phyloP scores from a whole-genome alignment of 2,329 filamentous ascomycete genomes.

The Hypoxylon sp. region DNA sequence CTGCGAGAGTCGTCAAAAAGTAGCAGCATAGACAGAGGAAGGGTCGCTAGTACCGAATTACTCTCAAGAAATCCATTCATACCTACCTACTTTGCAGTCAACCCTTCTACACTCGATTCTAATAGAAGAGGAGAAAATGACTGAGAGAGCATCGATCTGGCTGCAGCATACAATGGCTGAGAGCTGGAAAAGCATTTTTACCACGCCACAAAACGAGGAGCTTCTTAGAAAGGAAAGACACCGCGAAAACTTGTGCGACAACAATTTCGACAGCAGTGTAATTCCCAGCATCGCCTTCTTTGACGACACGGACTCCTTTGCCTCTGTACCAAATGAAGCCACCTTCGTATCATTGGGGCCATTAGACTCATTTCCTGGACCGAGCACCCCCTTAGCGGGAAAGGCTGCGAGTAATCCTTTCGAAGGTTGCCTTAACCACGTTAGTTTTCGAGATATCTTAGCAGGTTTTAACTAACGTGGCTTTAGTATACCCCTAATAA shows the following conservation, averaged over 20 bases:
- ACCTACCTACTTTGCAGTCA: too few relatives aligned
- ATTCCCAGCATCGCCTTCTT: neutral
- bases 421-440: neutral
- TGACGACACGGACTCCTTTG: neutral
- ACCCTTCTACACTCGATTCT: too few relatives aligned
- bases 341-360: too few relatives aligned
- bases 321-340: too few relatives aligned
- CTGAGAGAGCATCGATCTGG: neutral
- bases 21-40: too few relatives aligned
- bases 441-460: too few relatives aligned
- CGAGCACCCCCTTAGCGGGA: neutral
- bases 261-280: neutral
- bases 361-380: neutral
- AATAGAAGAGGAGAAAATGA: too few relatives aligned
- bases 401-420: neutral
- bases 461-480: too few relatives aligned
- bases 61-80: neutral
- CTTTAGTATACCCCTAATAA: neutral
- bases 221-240: too few relatives aligned
- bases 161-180: slow-evolving; percentile 1
- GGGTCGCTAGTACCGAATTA: too few relatives aligned
- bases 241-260: neutral
- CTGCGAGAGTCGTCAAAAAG: too few relatives aligned
- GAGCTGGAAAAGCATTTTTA: neutral
- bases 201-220: too few relatives aligned